Evolutionary conservation across 2,329 filamentous ascomycete genomes (phyloP), one percentile per base, ranked within the genome.

Genomic region (Ophiostoma montium): DNA sequence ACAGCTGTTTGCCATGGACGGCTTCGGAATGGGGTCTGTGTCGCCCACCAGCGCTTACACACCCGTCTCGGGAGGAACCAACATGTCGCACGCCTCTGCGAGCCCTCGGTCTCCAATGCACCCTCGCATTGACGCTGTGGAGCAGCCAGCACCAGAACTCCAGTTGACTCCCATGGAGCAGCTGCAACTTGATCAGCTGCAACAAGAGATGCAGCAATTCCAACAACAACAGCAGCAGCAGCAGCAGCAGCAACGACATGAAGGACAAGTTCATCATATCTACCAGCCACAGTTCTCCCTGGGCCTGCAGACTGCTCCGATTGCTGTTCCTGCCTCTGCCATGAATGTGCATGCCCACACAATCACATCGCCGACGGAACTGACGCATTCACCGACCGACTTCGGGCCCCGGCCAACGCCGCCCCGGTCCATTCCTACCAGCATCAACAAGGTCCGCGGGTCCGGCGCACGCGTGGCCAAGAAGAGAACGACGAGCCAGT

Each of bases 401-500:
- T 21, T 19, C 31, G 16, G 30, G 13, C 57, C 47, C 3, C 50
- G 44, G 32, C 33, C 52, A 7, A 32, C 23, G 7, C 27, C 48
- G 9, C 10, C 56, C 18, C 51, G 51, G 11, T 11, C 36, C 2
- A 23, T 42, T 3, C 46, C 30, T 2, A 59, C 58, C 19, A 61
- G 63, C 21, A 65, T 69, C 35, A 66, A 67, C 41, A 72, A 67
- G 57, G 64, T 71, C 27, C 66, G 66, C 50, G 61, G 60, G 4
- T 61, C 65, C 23, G 70, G 54, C 13, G 41, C 55, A 7, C 48
- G 70, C 54, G 58, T 73, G 9, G 65, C 67, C 51, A 75, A 75
- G 61, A 69, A 65, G 56, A 70, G 65, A 57, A 43, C 54, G 3
- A n/a, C 43, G 12, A 49, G 52, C 16, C 42, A 54, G 16, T 35